These are phyloP conservation scores for Gregarina niphandrodes DNA, from an alignment of 169 alveolate species.

Conservation along the genomic window DNA sequence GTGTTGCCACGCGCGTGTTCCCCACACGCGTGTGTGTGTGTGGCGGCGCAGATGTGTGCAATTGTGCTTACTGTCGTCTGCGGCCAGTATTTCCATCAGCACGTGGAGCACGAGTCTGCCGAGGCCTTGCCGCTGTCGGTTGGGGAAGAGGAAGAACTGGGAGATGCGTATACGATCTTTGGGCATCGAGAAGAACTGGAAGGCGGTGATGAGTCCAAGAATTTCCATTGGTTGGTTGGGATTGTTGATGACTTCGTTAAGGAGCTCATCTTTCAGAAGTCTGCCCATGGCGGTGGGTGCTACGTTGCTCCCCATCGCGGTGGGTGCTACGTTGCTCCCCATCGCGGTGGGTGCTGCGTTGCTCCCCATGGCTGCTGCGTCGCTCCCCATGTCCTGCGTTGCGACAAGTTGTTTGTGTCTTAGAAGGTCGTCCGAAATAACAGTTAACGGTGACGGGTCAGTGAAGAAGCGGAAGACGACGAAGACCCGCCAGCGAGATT, in stretches of 20 bases:
- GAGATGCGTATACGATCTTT: constrained; percentile 16
- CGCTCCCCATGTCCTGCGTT: background rate
- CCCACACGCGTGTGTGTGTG: too few relatives aligned
- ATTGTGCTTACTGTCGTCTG: too few relatives aligned
- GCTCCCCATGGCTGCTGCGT: background rate
- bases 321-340: background rate
- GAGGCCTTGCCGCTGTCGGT: constrained; percentile 24
- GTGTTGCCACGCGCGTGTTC: too few relatives aligned
- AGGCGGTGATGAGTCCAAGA: constrained; percentile 20
- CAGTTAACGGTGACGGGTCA: background rate
- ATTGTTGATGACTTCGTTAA: too few relatives aligned
- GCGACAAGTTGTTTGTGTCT: background rate
- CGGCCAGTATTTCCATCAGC: too few relatives aligned
- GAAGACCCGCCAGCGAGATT: constrained; percentile 18
- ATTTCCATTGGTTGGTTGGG: constrained; percentile 2
- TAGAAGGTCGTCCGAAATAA: background rate
- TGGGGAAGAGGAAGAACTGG: constrained; percentile 25
- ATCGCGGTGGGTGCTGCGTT: background rate
- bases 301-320: background rate
- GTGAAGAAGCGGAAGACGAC: constrained; percentile 11
- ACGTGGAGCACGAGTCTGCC: too few relatives aligned
- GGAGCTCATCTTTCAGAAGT: background rate
- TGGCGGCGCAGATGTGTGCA: too few relatives aligned
- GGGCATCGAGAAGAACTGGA: constrained; percentile 14
- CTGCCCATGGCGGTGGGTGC: background rate